phyloP scores from a whole-genome alignment of 2,329 filamentous ascomycete genomes.

The Cladophialophora yegresii region DNA sequence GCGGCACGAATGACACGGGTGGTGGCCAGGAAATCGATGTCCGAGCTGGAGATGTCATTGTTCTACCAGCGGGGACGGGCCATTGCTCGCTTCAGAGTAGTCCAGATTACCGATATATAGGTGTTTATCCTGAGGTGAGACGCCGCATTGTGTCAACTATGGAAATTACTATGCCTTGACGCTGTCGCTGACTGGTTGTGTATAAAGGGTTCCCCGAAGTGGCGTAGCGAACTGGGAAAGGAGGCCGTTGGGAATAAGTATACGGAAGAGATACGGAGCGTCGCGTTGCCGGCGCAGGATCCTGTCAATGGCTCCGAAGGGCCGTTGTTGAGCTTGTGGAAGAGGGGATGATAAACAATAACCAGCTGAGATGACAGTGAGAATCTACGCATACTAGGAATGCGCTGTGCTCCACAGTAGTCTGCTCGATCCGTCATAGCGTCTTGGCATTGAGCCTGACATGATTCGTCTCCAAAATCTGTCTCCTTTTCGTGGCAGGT shows the following conservation, averaged over 20 bases:
- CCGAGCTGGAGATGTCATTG: conserved; percentile 41
- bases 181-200: neutral
- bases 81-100: conserved; percentile 41
- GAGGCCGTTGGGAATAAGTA: conserved; percentile 27
- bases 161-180: neutral
- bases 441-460: neutral
- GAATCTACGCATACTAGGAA: neutral
- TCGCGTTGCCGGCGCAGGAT: conserved; percentile 34
- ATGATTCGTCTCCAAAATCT: neutral
- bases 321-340: conserved; percentile 34
- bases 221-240: conserved; percentile 36
- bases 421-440: neutral
- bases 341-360: conserved; percentile 14
- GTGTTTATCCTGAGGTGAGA: conserved; percentile 42
- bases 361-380: neutral
- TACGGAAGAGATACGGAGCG: conserved; percentile 27
- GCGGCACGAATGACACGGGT: conserved; percentile 36
- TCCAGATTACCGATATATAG: conserved; percentile 42
- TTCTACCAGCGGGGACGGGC: conserved; percentile 43
- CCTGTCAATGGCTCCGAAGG: conserved; percentile 35
- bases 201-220: conserved; percentile 33
- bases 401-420: neutral
- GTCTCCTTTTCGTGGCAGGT: neutral
- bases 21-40: conserved; percentile 35
- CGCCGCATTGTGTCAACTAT: neutral